Percentiles rank a stretch among this genome's conserved stretches.
These are phyloP conservation scores for Pelargonium nanum DNA, from an alignment of 345 rosid species.

Conservation along the genomic window DNA sequence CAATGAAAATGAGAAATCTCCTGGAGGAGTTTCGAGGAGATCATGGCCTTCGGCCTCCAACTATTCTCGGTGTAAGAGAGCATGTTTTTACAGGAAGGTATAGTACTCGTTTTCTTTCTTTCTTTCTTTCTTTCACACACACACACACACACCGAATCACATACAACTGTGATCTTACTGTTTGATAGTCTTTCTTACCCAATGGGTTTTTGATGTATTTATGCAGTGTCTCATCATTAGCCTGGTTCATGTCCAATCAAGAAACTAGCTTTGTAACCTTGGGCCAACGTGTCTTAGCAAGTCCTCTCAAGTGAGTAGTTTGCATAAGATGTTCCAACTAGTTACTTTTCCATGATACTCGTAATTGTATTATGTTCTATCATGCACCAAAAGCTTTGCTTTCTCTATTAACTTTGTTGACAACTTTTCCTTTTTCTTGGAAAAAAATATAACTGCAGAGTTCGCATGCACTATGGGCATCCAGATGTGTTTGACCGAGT, in stretches of 20 bases:
- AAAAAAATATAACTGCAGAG: slow-evolving; percentile 53
- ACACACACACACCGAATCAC: too few species aligned
- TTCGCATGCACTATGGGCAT: slow-evolving; percentile 99
- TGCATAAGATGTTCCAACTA: too few species aligned
- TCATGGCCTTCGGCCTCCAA: slow-evolving; percentile 92
- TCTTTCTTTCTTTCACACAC: too few species aligned
- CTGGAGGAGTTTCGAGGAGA: slow-evolving; percentile 82
- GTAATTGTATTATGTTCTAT: too few species aligned
- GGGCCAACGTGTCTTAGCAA: slow-evolving; percentile 94
- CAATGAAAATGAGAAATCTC: slow-evolving; percentile 95
- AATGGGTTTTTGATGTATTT: slow-evolving; percentile 13
- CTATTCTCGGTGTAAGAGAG: slow-evolving; percentile 95
- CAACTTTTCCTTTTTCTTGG: not conserved
- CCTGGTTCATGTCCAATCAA: slow-evolving; percentile 99
- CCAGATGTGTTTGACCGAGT: slow-evolving; percentile 96
- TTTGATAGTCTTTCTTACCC: slow-evolving; percentile 12
- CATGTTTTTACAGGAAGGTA: slow-evolving; percentile 96
- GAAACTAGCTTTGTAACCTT: slow-evolving; percentile 97
- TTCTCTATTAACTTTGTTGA: too few species aligned
- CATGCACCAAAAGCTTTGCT: too few species aligned
- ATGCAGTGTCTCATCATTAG: slow-evolving; percentile 96
- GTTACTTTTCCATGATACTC: too few species aligned
- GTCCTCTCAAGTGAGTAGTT: slow-evolving; percentile 78
- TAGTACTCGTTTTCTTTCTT: slow-evolving; percentile 12
- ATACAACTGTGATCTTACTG: not conserved